These are phyloP conservation scores for Scheffersomyces ergatensis DNA, from an alignment of 805 yeast genomes.

Conservation along the genomic window DNA sequence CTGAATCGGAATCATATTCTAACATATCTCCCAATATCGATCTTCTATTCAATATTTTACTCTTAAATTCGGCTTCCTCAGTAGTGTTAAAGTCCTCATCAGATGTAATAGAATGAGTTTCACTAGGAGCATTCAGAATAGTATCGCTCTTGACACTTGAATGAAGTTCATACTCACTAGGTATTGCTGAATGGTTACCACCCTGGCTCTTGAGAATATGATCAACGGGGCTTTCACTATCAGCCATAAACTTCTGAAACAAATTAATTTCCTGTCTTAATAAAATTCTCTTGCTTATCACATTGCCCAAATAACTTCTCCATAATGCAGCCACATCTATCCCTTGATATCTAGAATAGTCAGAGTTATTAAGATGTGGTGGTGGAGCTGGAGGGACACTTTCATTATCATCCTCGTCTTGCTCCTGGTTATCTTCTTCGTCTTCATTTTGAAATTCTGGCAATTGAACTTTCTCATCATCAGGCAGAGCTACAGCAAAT, in stretches of 20 bases:
- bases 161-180: neutral
- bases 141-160: neutral
- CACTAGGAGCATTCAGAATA: neutral
- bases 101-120: neutral
- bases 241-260: constrained; percentile 23
- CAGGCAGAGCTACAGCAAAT: neutral
- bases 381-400: constrained; percentile 26
- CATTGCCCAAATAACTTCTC: constrained; percentile 33
- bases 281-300: constrained; percentile 35
- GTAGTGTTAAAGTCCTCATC: neutral
- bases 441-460: neutral
- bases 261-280: constrained; percentile 38
- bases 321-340: constrained; percentile 16
- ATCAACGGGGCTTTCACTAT: too few relatives aligned
- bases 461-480: neutral
- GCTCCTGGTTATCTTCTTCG: neutral
- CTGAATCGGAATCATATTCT: constrained; percentile 32
- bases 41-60: constrained; percentile 28
- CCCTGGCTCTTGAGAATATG: too few relatives aligned
- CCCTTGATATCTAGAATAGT: constrained; percentile 4
- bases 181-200: too few relatives aligned
- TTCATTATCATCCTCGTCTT: constrained; percentile 8
- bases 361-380: constrained; percentile 14
- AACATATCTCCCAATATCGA: constrained; percentile 45
- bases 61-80: constrained; percentile 22